phyloP scores from a whole-genome alignment of 306 rosid species.

The Vigna trinervia region DNA sequence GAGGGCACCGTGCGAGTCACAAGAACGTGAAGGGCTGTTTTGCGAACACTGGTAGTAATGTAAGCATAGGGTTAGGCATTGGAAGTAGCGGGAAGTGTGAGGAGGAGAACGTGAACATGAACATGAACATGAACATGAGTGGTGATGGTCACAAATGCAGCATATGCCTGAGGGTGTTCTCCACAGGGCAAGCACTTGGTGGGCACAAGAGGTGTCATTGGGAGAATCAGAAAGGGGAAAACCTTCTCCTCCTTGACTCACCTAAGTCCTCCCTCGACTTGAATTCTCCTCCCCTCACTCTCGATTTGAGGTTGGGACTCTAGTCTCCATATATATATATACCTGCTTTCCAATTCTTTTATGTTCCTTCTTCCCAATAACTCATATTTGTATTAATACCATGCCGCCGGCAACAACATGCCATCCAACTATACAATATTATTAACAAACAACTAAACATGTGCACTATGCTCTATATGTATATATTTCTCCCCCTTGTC shows the following conservation, averaged over 20 bases:
- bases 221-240: constrained; percentile 44
- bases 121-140: no score
- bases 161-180: constrained; percentile 60
- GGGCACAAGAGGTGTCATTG: constrained; percentile 78
- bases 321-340: not conserved
- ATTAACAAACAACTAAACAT: no score
- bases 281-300: constrained; percentile 55
- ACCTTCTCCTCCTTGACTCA: constrained; percentile 9
- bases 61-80: no score
- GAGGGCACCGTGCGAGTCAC: constrained; percentile 83
- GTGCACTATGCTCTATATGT: no score
- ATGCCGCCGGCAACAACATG: no score
- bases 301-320: constrained; percentile 82
- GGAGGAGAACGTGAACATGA: no score
- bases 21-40: constrained; percentile 79
- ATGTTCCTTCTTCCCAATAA: no score
- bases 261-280: constrained; percentile 45
- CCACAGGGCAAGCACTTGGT: constrained; percentile 72
- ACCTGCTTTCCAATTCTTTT: no score
- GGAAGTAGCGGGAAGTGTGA: no score
- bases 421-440: no score
- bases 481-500: no score
- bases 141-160: constrained; percentile 55
- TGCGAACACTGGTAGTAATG: constrained; percentile 35
- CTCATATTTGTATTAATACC: no score